Evolutionary conservation across 257 asterid genomes (phyloP).

Genomic region (Solanum bulbocastanum): DNA sequence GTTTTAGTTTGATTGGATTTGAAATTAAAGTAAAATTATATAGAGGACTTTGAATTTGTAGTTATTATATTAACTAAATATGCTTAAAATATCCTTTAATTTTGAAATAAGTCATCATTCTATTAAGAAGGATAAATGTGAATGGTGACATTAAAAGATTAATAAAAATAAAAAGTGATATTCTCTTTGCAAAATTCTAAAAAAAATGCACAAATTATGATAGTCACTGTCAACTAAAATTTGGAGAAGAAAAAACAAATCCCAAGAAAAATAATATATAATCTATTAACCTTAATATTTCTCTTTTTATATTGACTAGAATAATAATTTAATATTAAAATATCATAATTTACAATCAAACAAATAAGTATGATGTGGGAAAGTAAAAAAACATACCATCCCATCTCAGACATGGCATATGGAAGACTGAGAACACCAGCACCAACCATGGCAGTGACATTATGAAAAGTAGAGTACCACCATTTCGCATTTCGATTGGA

Average conservation of each 20-base stretch:
- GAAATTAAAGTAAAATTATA: background rate
- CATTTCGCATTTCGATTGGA: slow-evolving; percentile 51
- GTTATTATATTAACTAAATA: no score
- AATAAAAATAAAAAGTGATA: background rate
- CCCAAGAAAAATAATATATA: background rate
- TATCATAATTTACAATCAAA: background rate
- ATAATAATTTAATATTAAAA: background rate
- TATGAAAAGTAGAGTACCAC: slow-evolving; percentile 72
- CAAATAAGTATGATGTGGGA: background rate
- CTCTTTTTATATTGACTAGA: background rate
- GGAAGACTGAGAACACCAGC: slow-evolving; percentile 6
- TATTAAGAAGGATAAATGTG: background rate
- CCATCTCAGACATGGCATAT: slow-evolving; percentile 49
- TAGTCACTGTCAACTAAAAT: background rate
- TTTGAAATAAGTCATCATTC: background rate
- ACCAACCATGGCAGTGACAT: slow-evolving; percentile 51
- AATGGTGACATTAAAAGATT: background rate
- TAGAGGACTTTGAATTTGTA: background rate
- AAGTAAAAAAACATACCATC: slow-evolving; percentile 32
- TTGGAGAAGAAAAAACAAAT: background rate
- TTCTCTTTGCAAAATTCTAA: background rate
- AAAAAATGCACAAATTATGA: background rate
- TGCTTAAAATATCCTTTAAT: no score
- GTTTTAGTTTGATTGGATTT: background rate
- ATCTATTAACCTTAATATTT: background rate